Evolutionary conservation across 2,329 filamentous ascomycete genomes (phyloP), one percentile per base, ranked within the genome.

Genomic region (Beauveria australis): DNA sequence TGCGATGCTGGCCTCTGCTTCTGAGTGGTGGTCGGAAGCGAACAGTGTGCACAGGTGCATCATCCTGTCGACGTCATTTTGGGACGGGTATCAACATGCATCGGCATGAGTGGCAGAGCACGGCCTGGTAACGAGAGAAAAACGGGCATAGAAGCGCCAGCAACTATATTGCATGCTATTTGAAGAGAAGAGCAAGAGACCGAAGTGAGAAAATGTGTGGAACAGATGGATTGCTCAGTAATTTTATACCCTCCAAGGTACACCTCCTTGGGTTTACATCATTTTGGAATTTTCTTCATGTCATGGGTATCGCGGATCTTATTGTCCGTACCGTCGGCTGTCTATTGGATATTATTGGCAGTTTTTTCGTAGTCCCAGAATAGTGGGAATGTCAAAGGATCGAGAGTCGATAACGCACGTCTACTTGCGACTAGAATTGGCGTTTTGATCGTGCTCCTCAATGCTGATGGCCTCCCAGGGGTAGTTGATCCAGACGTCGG

Each of bases 401-500:
- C 10, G 26, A 10, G 16, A 24, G 16, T 14, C 46, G 12, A 9
- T 5, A 12, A 19, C 37, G 5, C 16, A 28, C 10, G 24, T 53
- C 40, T 59, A 59, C 46, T 58, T 49, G 44, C 47, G 40, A 19
- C 56, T 40, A 37, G 56, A 18, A 40, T 46, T 37, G 26, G 59
- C 37, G 53, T 53, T 56, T 3, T 19, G 19, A 76, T 97, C 93
- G 73, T 97, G 93, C 81, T 92, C 90, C 30, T 96, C 91, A 71
- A 97, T 97, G 72, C 97, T 90, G 40, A 77, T 88, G 48, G 94
- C 94, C 79, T 97, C 94, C 94, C 94, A 99, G 18, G 94, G 94
- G 77, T 99, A 99, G 82, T 91, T 95, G 73, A 97, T 97, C 94
- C 94, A 99, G 66, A 92, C 88, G 76, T 99, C 93, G n/a, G 83